These are phyloP conservation scores for Dactylellina drechsleri DNA, from an alignment of 2,329 filamentous ascomycete genomes.

Conservation along the genomic window DNA sequence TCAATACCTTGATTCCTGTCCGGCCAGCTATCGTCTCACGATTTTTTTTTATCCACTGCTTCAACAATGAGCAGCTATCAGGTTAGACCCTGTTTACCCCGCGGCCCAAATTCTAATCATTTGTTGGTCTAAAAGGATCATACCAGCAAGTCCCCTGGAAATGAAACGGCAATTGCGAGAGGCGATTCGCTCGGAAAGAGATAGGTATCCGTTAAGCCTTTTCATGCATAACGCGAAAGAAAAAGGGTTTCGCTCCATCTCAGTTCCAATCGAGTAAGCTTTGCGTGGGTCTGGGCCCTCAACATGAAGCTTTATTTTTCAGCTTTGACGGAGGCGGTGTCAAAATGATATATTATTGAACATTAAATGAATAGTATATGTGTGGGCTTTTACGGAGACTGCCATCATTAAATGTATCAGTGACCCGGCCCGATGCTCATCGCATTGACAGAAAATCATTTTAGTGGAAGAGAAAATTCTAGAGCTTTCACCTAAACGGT, in stretches of 20 bases:
- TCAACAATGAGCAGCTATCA: constrained; percentile 32
- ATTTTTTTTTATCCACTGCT: constrained; percentile 36
- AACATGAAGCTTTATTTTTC: constrained; percentile 9
- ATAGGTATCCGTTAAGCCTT: constrained; percentile 53
- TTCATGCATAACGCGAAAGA: constrained; percentile 33
- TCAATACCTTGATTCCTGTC: constrained; percentile 12
- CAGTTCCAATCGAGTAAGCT: not conserved
- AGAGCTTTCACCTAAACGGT: constrained; percentile 42
- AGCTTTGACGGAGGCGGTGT: not conserved
- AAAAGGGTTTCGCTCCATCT: constrained; percentile 17
- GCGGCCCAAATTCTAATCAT: constrained; percentile 38
- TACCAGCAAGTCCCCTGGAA: constrained; percentile 49
- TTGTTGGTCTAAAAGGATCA: constrained; percentile 26
- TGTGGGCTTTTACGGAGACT: no score
- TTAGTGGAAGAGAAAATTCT: constrained; percentile 32
- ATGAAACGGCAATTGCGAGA: constrained; percentile 53
- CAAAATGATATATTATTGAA: constrained; percentile 1
- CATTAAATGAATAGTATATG: no score
- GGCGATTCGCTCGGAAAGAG: constrained; percentile 52
- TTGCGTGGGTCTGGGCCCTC: constrained; percentile 23
- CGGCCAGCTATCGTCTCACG: constrained; percentile 20
- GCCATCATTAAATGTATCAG: no score
- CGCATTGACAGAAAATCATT: not conserved
- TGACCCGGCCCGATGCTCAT: not conserved
- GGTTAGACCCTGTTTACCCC: constrained; percentile 53